These are phyloP conservation scores for Aurantiochytrium sp. DNA, from an alignment of 108 stramenopile species.

Conservation along the genomic window DNA sequence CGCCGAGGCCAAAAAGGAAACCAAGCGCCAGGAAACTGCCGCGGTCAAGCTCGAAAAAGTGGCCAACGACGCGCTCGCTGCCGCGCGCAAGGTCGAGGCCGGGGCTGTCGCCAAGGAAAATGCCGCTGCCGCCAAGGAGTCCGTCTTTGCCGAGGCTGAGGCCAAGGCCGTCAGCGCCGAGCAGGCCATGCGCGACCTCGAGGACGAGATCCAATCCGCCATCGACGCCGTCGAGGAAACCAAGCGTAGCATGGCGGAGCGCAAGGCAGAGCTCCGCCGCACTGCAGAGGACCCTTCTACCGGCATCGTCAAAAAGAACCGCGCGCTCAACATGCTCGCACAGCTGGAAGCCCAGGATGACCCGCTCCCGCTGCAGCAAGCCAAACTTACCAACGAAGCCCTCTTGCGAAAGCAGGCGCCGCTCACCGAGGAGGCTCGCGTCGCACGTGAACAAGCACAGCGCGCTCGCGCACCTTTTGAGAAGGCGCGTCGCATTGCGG, in stretches of 20 bases:
- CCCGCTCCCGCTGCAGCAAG: not conserved
- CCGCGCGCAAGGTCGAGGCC: slow-evolving; percentile 2
- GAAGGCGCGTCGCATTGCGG: not conserved
- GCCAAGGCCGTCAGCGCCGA: not conserved
- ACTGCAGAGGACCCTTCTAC: not conserved
- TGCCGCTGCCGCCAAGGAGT: not conserved
- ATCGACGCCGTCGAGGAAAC: not conserved
- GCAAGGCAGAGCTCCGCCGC: not conserved
- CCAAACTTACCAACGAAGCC: not conserved
- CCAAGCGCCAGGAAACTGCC: not conserved
- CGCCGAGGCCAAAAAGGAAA: not conserved
- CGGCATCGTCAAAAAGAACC: not conserved
- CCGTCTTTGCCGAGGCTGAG: slow-evolving; percentile 12
- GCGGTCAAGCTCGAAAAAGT: not conserved
- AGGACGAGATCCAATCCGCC: not conserved
- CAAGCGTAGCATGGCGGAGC: not conserved
- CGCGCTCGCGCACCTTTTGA: not conserved
- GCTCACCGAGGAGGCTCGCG: not conserved
- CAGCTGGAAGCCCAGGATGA: not conserved
- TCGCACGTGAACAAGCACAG: not conserved
- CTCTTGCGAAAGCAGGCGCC: not conserved
- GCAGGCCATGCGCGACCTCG: not conserved
- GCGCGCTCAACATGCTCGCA: not conserved
- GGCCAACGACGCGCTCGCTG: not conserved
- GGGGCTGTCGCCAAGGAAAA: not conserved